Conservation (phyloP, 2,329 filamentous ascomycete genomes). For the Neodidymelliopsis sp. region DNA sequence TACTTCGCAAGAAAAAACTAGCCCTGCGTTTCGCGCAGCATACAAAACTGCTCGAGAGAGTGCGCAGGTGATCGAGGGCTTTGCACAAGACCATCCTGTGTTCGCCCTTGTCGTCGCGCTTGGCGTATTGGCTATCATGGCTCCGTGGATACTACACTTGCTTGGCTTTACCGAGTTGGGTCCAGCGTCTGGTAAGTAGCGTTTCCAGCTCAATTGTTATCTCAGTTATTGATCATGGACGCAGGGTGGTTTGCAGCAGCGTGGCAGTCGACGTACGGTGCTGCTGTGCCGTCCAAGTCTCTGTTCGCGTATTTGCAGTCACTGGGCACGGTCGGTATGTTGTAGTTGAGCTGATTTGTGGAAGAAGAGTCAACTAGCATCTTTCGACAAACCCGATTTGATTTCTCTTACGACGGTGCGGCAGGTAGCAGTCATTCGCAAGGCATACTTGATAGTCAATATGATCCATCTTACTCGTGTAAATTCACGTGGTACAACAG, state of each 20-base stretch:
- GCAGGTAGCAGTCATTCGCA: too few relatives aligned
- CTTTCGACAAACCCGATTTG: too few relatives aligned
- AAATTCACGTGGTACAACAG: too few relatives aligned
- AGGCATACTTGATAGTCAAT: too few relatives aligned
- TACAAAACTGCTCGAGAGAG: conserved; percentile 29
- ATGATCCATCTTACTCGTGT: too few relatives aligned
- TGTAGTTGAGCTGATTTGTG: background rate
- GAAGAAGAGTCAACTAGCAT: too few relatives aligned
- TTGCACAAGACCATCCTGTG: conserved; percentile 38
- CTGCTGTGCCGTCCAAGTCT: conserved; percentile 49
- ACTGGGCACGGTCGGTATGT: conserved; percentile 47
- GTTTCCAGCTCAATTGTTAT: background rate
- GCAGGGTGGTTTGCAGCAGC: conserved; percentile 47
- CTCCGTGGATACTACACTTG: conserved; percentile 34
- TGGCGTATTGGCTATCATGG: conserved; percentile 35
- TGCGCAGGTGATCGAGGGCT: conserved; percentile 28
- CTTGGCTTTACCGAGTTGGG: conserved; percentile 42
- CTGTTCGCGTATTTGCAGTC: conserved; percentile 54
- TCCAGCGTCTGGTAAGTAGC: conserved; percentile 32
- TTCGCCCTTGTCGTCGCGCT: conserved; percentile 37
- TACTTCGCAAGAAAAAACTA: conserved; percentile 22
- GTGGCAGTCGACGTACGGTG: conserved; percentile 50
- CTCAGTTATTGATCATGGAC: background rate
- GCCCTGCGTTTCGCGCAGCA: conserved; percentile 26
- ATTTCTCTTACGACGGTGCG: too few relatives aligned